Evolutionary conservation across 108 stramenopile species (phyloP), one percentile per base, ranked within the genome.

Genomic region (Craspedostauros australis): DNA sequence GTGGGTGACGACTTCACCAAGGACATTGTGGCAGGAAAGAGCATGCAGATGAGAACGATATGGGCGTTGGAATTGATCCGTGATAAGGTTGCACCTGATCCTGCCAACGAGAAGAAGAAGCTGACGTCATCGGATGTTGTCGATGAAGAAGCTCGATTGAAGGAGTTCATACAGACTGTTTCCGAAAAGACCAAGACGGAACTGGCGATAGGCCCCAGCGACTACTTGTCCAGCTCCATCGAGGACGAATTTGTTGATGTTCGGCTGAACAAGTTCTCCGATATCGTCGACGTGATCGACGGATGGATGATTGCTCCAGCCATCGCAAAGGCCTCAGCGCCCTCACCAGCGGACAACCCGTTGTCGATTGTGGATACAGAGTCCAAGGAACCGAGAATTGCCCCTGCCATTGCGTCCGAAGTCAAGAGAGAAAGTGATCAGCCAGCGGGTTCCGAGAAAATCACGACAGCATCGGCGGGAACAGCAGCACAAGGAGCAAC

Each of bases 1-100:
- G 62, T 91, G 29, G 90, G 90, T 0, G 90, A 91, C 56, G 90
- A 91, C 30, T 86, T 91, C 53, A 60, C 78, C 49, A 91, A 91
- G 41, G 90, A 91, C 55, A 74, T 91, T 49, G 83, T 91, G 5
- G 84, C 84, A 3, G 80, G 83, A 2, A 86, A 91, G 54, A 64
- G 70, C 18, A 50, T 91, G 23, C 68, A 66, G 23, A 85, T 91
- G 86, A 61, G 90, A 26, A 81, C 69, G 19, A 75, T 91, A n/a
- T 91, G 83, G 83, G 69, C 70, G 0, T 53, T 66, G 3, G 89
- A 85, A 50, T 57, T 91, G 15, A 68, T 91, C 39, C 39, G 39
- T 8, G 55, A 70, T 8, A 75, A 72, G 12, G 32, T 63, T 1
- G 44, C 47, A 50, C 27, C 50, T 24, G 48, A 25, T n/a, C n/a